These are phyloP conservation scores for Aspergillus brunneoviolaceus DNA, from an alignment of 2,329 filamentous ascomycete species.

Conservation along the genomic window DNA sequence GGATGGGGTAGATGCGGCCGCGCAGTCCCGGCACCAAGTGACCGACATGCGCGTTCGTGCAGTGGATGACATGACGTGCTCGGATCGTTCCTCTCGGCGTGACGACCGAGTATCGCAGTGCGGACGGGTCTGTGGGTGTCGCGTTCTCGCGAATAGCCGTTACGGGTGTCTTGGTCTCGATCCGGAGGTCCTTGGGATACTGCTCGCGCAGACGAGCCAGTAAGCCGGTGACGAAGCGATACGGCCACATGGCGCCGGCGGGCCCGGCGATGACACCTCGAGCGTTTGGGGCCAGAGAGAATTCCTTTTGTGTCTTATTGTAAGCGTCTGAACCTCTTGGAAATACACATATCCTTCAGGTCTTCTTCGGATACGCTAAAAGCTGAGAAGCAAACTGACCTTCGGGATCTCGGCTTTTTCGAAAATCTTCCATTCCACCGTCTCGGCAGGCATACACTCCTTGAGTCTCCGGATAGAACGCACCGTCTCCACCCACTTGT, in stretches of 20 bases:
- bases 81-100: slow-evolving; percentile 49
- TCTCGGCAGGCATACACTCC: slow-evolving; percentile 27
- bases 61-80: slow-evolving; percentile 56
- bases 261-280: slow-evolving; percentile 27
- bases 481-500: slow-evolving; percentile 22
- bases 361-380: too few relatives aligned
- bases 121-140: neutral
- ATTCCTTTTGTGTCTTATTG: slow-evolving; percentile 19
- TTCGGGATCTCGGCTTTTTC: slow-evolving; percentile 24
- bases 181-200: slow-evolving; percentile 37
- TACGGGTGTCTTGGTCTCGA: slow-evolving; percentile 26
- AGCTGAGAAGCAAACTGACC: slow-evolving; percentile 8
- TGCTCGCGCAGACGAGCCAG: slow-evolving; percentile 17
- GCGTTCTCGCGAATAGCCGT: slow-evolving; percentile 1
- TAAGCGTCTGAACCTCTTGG: too few relatives aligned
- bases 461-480: slow-evolving; percentile 25
- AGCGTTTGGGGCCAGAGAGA: slow-evolving; percentile 22
- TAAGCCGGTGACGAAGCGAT: slow-evolving; percentile 30
- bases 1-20: slow-evolving; percentile 39
- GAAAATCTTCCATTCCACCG: slow-evolving; percentile 26
- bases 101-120: slow-evolving; percentile 40
- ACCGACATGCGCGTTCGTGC: slow-evolving; percentile 56
- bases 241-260: slow-evolving; percentile 35
- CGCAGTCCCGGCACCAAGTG: slow-evolving; percentile 52
- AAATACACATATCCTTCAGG: too few relatives aligned